Percentiles rank a stretch among this genome's conserved stretches.
Evolutionary conservation across 208 protist genomes (phyloP).

Genomic region (Leishmania tarentolae): DNA sequence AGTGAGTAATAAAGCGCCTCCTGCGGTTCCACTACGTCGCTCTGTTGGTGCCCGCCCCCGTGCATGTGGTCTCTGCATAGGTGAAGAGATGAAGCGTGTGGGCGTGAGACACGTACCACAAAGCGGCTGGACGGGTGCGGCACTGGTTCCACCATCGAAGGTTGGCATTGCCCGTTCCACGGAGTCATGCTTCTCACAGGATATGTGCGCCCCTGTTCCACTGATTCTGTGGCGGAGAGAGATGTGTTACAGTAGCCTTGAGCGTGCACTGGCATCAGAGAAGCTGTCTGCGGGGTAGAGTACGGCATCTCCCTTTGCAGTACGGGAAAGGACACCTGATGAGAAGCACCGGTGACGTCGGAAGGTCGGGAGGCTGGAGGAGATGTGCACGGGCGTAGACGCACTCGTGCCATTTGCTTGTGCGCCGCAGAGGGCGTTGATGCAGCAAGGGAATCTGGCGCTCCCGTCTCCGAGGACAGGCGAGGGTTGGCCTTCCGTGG

Average conservation of each 20-base stretch:
- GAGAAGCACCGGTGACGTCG: neutral
- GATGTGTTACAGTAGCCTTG: neutral
- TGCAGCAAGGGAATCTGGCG: neutral
- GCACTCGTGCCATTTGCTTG: neutral
- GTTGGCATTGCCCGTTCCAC: neutral
- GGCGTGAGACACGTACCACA: neutral
- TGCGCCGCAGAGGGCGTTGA: neutral
- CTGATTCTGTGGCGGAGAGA: neutral
- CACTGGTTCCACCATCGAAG: neutral
- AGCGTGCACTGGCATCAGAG: neutral
- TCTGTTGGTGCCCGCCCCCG: too few species aligned
- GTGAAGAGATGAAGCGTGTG: neutral
- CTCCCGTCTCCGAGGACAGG: neutral
- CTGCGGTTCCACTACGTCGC: neutral
- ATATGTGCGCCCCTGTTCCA: neutral
- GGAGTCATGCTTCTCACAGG: neutral
- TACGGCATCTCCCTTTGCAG: neutral
- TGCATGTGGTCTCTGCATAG: neutral
- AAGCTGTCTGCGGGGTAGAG: neutral
- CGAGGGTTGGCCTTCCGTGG: neutral
- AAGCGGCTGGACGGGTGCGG: neutral
- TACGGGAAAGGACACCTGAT: neutral
- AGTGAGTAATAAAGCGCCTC: neutral
- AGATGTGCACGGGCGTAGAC: slow-evolving; percentile 5
- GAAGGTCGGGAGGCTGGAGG: slow-evolving; percentile 4